Conservation (phyloP, 331 rosid genomes). For the Malus hybrid region DNA sequence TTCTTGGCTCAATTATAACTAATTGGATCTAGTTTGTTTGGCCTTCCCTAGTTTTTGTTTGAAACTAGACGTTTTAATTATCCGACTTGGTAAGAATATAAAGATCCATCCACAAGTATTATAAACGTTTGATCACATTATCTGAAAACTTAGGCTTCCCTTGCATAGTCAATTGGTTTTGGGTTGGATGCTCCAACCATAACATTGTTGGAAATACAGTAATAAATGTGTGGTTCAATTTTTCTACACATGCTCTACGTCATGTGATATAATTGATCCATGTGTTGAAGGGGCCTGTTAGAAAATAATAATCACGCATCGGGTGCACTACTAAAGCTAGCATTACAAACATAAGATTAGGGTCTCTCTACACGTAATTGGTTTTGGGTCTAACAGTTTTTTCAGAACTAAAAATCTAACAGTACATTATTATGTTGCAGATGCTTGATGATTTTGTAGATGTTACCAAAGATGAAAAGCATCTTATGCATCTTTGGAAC, state of each 20-base stretch:
- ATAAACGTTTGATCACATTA: background rate
- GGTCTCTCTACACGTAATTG: background rate
- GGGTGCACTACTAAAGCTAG: background rate
- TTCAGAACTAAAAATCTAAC: constrained; percentile 9
- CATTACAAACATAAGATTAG: background rate
- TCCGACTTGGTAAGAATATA: background rate
- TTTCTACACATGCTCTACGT: background rate
- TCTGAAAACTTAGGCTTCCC: background rate
- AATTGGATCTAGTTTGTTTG: background rate
- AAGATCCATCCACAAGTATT: background rate
- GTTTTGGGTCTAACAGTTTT: background rate
- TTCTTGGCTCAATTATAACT: background rate
- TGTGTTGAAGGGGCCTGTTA: background rate
- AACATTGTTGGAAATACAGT: background rate
- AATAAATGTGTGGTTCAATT: background rate
- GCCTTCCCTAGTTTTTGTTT: background rate
- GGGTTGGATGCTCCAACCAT: background rate
- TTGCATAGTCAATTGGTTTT: background rate
- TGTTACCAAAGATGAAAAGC: constrained; percentile 88
- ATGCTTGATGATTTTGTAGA: constrained; percentile 99
- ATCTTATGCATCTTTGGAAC: constrained; percentile 98
- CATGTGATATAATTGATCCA: background rate
- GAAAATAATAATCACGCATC: background rate
- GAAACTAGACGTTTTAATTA: background rate
- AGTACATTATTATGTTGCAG: constrained; percentile 43